Evolutionary conservation across 495 filamentous ascomycete species (phyloP).

Genomic region (Monascus purpureus): DNA sequence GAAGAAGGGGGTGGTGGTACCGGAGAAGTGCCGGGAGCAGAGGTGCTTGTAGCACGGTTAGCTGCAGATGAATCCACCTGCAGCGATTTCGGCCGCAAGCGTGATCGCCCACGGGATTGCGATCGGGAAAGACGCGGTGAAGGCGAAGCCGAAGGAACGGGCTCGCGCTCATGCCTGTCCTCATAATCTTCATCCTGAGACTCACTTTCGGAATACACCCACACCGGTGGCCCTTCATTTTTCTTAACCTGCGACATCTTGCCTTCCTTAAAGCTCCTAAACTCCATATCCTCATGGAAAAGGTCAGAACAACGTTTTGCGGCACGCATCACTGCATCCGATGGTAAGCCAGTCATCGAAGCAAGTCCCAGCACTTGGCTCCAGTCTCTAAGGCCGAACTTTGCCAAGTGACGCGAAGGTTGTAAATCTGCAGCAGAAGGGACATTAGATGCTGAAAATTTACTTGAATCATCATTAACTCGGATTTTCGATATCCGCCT

Average conservation of each 20-base stretch:
- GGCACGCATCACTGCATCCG: conserved; percentile 46
- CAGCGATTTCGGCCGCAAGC: too few relatives aligned
- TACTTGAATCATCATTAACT: conserved; percentile 5
- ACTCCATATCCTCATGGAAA: conserved; percentile 50
- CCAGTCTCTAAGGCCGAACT: conserved; percentile 54
- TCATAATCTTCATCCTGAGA: conserved; percentile 11
- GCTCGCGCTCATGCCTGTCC: neutral
- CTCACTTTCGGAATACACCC: conserved; percentile 23
- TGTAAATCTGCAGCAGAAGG: too few relatives aligned
- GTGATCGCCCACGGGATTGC: too few relatives aligned
- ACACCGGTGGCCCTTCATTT: conserved; percentile 3
- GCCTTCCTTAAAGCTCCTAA: conserved; percentile 41
- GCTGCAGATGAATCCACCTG: too few relatives aligned
- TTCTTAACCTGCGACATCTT: conserved; percentile 10
- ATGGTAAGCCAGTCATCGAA: conserved; percentile 50
- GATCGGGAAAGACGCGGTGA: conserved; percentile 2
- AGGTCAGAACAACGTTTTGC: conserved; percentile 55
- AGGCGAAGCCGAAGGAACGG: neutral
- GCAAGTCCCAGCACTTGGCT: conserved; percentile 65
- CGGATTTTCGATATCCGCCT: conserved; percentile 4
- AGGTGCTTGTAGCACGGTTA: too few relatives aligned
- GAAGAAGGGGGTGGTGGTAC: too few relatives aligned
- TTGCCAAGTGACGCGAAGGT: too few relatives aligned
- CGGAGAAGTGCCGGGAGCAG: too few relatives aligned
- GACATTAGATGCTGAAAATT: neutral